Base-by-base conservation (phyloP, 2,329 filamentous ascomycete species). In the Fusarium guadeloupense region DNA sequence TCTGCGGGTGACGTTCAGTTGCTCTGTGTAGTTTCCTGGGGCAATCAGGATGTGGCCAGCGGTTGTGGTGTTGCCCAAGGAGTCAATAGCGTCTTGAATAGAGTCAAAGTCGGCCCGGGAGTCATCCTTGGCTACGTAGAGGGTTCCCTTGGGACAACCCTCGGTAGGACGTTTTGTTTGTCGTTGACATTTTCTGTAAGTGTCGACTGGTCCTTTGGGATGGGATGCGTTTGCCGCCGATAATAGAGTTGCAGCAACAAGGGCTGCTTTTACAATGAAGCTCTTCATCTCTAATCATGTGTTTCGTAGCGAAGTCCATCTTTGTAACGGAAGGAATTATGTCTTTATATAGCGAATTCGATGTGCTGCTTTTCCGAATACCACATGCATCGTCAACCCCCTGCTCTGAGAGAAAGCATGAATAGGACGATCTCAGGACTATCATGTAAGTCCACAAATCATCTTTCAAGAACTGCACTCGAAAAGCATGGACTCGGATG, bases 1-100 rank as follows among this genome's bases (percentile, higher is more conserved):
- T 2, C 76, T 72, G 1, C 87, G 84, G 5, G 87, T 89, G 55
- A 89, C 78, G 62, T 90, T 90, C 57, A 90, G 74, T 72, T 88
- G 85, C 67, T 89, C 87, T 1, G 76, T 83, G 66, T 89, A 89
- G 55, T 78, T 80, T 0, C 87, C 87, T 0, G 85, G 78, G 0
- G 82, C 80, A 39, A 89, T 81, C 12, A 89, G 79, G 62, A 90
- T 88, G 16, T 65, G 53, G 0, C 58, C 56, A 8, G 63, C 30
- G 1, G 23, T 39, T 9, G 63, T 69, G 14, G 65, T 69, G 30
- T 78, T 73, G 0, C 74, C 72, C 0, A 79, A 54, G 2, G 76
- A 79, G 19, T 71, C 62, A 25, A 81, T 79, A 9, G 78, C 78
- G 23, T 72, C 68, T 57, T 78, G 76, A 35, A 81, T 77, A 5